Percentiles rank a stretch among this genome's conserved stretches.
Evolutionary conservation across 306 rosid genomes (phyloP).

Genomic region (Arachis hypogaea): DNA sequence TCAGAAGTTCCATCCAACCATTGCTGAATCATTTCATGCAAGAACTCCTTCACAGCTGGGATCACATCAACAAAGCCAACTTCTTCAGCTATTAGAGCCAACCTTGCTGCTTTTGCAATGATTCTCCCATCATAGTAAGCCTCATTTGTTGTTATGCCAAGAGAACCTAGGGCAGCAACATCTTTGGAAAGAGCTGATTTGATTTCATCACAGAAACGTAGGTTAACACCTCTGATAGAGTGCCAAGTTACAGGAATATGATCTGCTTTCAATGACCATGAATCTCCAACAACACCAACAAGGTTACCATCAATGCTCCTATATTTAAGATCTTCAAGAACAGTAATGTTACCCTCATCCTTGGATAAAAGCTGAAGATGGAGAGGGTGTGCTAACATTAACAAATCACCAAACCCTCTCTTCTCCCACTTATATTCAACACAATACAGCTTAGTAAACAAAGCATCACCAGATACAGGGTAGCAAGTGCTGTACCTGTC

Average conservation of each 20-base stretch:
- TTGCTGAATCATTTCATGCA: conserved; percentile 75
- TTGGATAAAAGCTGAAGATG: conserved; percentile 49
- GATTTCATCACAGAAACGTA: conserved; percentile 52
- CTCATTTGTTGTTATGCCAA: conserved; percentile 38
- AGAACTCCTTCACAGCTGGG: conserved; percentile 50
- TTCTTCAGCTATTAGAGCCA: conserved; percentile 84
- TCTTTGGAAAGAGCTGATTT: conserved; percentile 58
- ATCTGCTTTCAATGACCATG: conserved; percentile 61
- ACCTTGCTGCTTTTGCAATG: conserved; percentile 75
- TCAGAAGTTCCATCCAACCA: conserved; percentile 75
- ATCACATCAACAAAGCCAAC: conserved; percentile 53
- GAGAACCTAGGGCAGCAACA: conserved; percentile 46
- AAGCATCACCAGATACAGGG: conserved; percentile 68
- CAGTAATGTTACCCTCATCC: conserved; percentile 37
- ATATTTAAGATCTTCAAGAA: conserved; percentile 61
- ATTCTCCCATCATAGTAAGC: conserved; percentile 60
- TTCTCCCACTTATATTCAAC: conserved; percentile 73
- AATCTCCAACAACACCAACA: conserved; percentile 71
- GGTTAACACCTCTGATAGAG: conserved; percentile 57
- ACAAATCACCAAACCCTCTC: conserved; percentile 71
- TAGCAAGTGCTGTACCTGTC: conserved; percentile 63
- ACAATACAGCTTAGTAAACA: conserved; percentile 49
- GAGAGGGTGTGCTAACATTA: conserved; percentile 74
- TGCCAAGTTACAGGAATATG: conserved; percentile 69
- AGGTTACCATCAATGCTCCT: conserved; percentile 82